Conservation (phyloP, 2,329 filamentous ascomycete genomes). For the Arthrobotrys sphaeroides region DNA sequence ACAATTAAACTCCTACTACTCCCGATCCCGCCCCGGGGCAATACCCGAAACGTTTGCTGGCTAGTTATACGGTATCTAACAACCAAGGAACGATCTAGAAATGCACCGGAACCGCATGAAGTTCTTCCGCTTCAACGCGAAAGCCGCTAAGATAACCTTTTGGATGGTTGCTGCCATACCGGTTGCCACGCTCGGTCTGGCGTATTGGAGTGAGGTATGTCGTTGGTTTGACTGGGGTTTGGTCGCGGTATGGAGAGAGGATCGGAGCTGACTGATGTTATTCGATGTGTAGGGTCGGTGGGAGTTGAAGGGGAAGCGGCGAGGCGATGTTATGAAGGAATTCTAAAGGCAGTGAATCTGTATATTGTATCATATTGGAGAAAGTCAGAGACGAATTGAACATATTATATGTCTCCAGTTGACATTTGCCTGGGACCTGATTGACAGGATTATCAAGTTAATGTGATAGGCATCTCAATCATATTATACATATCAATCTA, state of each 20-base stretch:
- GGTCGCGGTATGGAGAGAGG: background rate
- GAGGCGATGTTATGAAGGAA: slow-evolving; percentile 44
- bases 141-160: slow-evolving; percentile 26
- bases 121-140: slow-evolving; percentile 28
- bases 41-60: no score
- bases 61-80: background rate
- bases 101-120: slow-evolving; percentile 47
- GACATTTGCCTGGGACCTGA: no score
- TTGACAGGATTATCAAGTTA: no score
- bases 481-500: background rate
- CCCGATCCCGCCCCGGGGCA: background rate
- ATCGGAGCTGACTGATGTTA: background rate
- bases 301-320: slow-evolving; percentile 35
- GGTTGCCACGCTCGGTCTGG: slow-evolving; percentile 5
- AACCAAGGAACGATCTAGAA: background rate
- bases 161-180: slow-evolving; percentile 28
- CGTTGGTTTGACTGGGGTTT: background rate
- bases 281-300: slow-evolving; percentile 17
- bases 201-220: slow-evolving; percentile 44
- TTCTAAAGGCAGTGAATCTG: slow-evolving; percentile 11
- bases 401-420: background rate
- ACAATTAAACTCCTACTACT: no score
- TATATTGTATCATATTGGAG: slow-evolving; percentile 9
- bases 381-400: slow-evolving; percentile 7
- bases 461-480: background rate